Conservation (phyloP, 495 filamentous ascomycete genomes). For the Ascodesmis nigricans region DNA sequence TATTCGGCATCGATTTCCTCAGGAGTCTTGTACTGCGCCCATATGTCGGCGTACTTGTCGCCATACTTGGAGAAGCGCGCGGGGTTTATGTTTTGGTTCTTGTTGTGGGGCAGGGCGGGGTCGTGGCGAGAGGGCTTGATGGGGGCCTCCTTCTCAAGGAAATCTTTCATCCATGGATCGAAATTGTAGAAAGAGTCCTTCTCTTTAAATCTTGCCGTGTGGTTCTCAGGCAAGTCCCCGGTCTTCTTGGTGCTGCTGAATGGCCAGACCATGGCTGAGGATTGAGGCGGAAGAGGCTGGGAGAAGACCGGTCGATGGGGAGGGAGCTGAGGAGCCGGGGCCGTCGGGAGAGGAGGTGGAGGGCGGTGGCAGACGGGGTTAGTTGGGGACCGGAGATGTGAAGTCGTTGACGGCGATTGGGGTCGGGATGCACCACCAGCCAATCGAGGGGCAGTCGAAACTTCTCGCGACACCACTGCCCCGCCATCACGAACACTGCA, state of each 20-base stretch:
- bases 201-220: too few relatives aligned
- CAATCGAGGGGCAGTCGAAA: constrained; percentile 29
- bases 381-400: constrained; percentile 28
- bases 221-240: too few relatives aligned
- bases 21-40: constrained; percentile 64
- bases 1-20: constrained; percentile 35
- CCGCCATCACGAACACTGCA: too few relatives aligned
- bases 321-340: constrained; percentile 20
- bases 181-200: constrained; percentile 60
- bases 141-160: constrained; percentile 63
- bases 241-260: too few relatives aligned
- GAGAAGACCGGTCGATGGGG: too few relatives aligned
- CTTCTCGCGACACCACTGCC: too few relatives aligned
- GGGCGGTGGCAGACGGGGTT: constrained; percentile 47
- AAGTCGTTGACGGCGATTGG: not conserved
- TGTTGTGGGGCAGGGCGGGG: constrained; percentile 17
- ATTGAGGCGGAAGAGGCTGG: too few relatives aligned
- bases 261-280: too few relatives aligned
- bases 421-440: constrained; percentile 44
- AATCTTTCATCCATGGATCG: constrained; percentile 64
- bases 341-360: not conserved
- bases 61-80: constrained; percentile 31
- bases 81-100: constrained; percentile 9
- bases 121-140: constrained; percentile 27
- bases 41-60: constrained; percentile 82